Base-by-base conservation (phyloP, 768 basidiomycete species). In the Leucocoprinus leucothites region DNA sequence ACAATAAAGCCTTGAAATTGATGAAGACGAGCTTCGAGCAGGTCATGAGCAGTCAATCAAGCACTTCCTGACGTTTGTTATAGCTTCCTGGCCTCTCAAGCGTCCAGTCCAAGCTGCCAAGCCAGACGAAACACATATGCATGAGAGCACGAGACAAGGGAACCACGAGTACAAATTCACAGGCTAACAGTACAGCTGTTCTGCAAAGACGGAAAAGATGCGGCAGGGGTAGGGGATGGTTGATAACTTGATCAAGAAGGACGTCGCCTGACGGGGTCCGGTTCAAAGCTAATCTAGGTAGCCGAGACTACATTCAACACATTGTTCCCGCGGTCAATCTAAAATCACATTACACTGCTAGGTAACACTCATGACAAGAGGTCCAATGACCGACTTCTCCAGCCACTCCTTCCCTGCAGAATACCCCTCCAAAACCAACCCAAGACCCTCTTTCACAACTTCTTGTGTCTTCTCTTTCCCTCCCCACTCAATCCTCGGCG, bases 401-500 rank as follows among this genome's bases (percentile, higher is more conserved):
- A 63, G 24, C 56, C 44, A 51, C 19, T 44, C 58, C 48, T 66
- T 63, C 74, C 71, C 18, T 68, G 61, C 19, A 77, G 60, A 25
- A 86, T 53, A 41, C 77, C 65, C 34, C 73, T 65, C 21, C 81
- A 31, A 11, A 31, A 31, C 11, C 31, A 31, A 31, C 31, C 31
- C 31, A 31, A 31, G 70, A 0, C 86, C 85, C 58, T 81, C 75
- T 51, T 62, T 53, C 16, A 84, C 81, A 4, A 80, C 73, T 51
- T 72, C 71, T 56, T 81, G 73, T 26, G 76, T 80, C 49, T 63
- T 66, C 56, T 80, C 74, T 56, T 70, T 74, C 26, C 66, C 70
- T 35, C 78, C 76, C 86, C 85, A 87, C 2, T 66, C 60, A 4
- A 71, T 58, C 1, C 82, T 72, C 6, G 82, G 76, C 8, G 82